Conservation (phyloP, 2,329 filamentous ascomycete species). For the Apiospora kogelbergensis region DNA sequence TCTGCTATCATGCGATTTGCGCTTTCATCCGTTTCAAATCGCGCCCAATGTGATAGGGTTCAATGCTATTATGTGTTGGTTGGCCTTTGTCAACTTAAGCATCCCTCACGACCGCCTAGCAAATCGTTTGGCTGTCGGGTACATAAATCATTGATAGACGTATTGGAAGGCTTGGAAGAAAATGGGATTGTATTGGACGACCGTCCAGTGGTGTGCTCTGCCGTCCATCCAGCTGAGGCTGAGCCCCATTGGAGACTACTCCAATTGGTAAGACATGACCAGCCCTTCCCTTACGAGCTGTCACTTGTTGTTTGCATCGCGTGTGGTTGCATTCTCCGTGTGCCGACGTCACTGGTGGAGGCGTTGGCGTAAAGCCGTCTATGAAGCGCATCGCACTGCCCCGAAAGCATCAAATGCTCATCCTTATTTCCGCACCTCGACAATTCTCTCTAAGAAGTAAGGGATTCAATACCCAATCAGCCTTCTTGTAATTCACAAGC, state of each 20-base stretch:
- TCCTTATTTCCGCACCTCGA: neutral
- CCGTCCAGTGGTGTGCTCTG: neutral
- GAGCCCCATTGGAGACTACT: neutral
- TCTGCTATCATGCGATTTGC: neutral
- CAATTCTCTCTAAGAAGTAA: neutral
- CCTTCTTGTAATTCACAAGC: too few relatives aligned
- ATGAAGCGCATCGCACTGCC: neutral
- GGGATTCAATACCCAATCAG: neutral
- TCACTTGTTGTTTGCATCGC: neutral
- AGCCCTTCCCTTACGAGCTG: neutral
- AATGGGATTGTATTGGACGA: neutral
- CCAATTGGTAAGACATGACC: neutral
- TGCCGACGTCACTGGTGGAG: constrained; percentile 1
- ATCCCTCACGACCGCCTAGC: neutral
- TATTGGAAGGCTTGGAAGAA: neutral
- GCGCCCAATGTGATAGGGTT: neutral
- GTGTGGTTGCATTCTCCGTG: neutral
- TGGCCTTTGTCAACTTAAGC: neutral
- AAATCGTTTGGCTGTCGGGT: neutral
- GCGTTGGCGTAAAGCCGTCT: neutral
- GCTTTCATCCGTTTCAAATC: neutral
- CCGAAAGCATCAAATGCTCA: neutral
- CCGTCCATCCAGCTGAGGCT: constrained; percentile 4
- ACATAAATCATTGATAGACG: neutral
- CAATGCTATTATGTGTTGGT: neutral